phyloP scores from a whole-genome alignment of 139 green algal species.

The Micractinium conductrix region DNA sequence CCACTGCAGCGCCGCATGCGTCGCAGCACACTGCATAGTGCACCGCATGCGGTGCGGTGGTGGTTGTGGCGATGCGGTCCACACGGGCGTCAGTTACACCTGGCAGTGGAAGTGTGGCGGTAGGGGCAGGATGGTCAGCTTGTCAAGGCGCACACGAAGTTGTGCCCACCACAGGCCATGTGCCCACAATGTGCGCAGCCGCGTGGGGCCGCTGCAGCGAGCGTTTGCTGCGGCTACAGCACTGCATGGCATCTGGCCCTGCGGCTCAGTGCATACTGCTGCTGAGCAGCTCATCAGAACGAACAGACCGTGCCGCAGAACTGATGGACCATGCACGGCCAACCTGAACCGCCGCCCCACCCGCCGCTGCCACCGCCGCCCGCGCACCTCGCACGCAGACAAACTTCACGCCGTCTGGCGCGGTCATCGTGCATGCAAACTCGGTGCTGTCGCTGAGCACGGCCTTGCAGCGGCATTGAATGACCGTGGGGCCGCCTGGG shows the following conservation, averaged over 20 bases:
- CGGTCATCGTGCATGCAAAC: conserved; percentile 25
- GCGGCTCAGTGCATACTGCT: too few relatives aligned
- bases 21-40: conserved; percentile 33
- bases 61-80: conserved; percentile 22
- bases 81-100: conserved; percentile 31
- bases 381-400: conserved; percentile 17
- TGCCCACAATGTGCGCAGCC: too few relatives aligned
- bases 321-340: too few relatives aligned
- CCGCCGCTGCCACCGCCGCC: background rate
- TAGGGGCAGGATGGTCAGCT: background rate
- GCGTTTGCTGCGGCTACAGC: background rate
- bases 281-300: too few relatives aligned
- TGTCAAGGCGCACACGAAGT: too few relatives aligned
- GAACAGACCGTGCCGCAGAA: too few relatives aligned
- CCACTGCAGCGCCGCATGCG: conserved; percentile 22
- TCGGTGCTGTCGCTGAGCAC: conserved; percentile 42
- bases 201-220: background rate
- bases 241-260: too few relatives aligned
- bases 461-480: conserved; percentile 39
- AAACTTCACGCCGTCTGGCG: conserved; percentile 13
- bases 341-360: conserved; percentile 7
- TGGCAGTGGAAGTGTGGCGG: background rate
- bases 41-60: background rate
- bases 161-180: too few relatives aligned
- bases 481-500: conserved; percentile 10